phyloP scores from a whole-genome alignment of 306 rosid species.

The Fragaria ananassa region DNA sequence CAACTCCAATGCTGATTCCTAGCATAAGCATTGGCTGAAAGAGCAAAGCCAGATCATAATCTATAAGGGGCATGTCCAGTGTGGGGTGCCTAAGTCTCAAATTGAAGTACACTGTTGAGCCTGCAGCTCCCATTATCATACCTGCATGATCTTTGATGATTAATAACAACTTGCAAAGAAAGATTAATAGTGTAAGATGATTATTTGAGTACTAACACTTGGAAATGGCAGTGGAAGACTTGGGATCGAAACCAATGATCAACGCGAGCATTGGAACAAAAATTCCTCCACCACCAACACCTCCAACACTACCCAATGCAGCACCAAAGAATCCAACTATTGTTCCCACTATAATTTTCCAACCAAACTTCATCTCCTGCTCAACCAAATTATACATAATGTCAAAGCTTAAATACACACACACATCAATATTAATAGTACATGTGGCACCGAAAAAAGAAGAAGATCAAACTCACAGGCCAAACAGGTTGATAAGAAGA shows the following conservation, averaged over 20 bases:
- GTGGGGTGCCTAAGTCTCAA: slow-evolving; percentile 72
- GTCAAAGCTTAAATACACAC: slow-evolving; percentile 2
- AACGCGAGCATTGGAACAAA: slow-evolving; percentile 79
- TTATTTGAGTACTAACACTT: slow-evolving; percentile 51
- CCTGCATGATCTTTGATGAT: slow-evolving; percentile 32
- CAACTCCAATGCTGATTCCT: slow-evolving; percentile 81
- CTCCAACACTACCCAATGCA: slow-evolving; percentile 85
- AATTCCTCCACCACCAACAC: slow-evolving; percentile 92
- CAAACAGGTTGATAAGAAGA: slow-evolving; percentile 66
- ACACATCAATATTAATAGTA: background rate
- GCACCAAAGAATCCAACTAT: slow-evolving; percentile 82
- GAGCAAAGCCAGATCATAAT: slow-evolving; percentile 68
- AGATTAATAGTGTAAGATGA: background rate
- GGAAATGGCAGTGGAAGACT: slow-evolving; percentile 81
- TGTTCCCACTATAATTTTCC: slow-evolving; percentile 68
- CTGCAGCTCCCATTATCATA: slow-evolving; percentile 89
- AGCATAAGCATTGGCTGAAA: slow-evolving; percentile 78
- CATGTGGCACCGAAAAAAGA: background rate
- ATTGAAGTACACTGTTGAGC: slow-evolving; percentile 68
- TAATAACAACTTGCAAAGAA: background rate
- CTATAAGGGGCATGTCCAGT: slow-evolving; percentile 64
- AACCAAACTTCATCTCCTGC: slow-evolving; percentile 78
- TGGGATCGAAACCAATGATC: slow-evolving; percentile 83
- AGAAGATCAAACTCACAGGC: slow-evolving; percentile 55
- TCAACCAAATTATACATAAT: slow-evolving; percentile 25